Base-by-base conservation (phyloP, 176 grass and related monocot genomes). In the Musa beccarii region DNA sequence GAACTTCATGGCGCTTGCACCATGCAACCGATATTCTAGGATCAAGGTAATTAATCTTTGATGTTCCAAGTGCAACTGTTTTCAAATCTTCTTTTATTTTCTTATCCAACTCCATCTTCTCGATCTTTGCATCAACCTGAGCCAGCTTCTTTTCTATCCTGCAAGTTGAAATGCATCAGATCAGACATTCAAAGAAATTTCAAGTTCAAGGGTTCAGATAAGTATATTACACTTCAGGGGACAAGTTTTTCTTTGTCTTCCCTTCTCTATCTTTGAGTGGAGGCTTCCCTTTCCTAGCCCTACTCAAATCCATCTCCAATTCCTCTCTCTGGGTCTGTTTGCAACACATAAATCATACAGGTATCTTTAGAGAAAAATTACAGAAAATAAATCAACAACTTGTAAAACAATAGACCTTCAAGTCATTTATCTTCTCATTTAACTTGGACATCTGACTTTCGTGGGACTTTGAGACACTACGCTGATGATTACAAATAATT, bases 1-100 rank as follows among this genome's bases (percentile, higher is more conserved):
- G 95, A 34, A 99, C 95, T 83, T 99, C 95, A 84, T 99, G 90
- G 49, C 91, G 86, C 83, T 99, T 99, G 83, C 95, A 99, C 95
- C 95, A 99, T 74, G 95, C 95, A 49, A 99, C 86, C 0, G 95
- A 84, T 59, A 99, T 99, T 83, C 95, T 92, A 68, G 95, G 91
- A 84, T 99, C 95, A 21, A 99, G 90, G 74, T 99, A 99, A 78
- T 94, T 94, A 71, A 99, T 99, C 83, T 94, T 99, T 78, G 91
- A 99, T 9, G 95, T 99, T 76, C 95, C 95, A 20, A 99, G 71
- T 67, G 95, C 95, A 55, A 99, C 85, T 4, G 86, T 92, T 85
- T 99, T 94, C 81, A 99, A 81, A 74, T 94, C 95, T 62, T 99
- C 95, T 82, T 94, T 99, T 68, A 79, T 86, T 63, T 85, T 85